Percentiles rank a stretch among this genome's conserved stretches.
Evolutionary conservation across 116 monocot genomes (phyloP).

Genomic region (Phalaenopsis hybrid): DNA sequence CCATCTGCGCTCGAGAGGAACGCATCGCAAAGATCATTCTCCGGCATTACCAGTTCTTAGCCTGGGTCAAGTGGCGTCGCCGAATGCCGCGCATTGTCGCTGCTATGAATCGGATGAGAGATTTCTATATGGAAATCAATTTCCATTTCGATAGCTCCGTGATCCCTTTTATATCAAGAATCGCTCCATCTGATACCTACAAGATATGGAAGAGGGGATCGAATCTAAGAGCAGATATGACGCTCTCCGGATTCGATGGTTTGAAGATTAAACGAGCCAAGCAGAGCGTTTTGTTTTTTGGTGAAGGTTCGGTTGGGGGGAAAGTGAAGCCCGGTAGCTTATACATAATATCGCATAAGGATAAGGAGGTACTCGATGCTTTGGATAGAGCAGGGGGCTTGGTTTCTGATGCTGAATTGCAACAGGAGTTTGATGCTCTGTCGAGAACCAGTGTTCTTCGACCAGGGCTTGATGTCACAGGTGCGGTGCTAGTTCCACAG

Average conservation of each 20-base stretch:
- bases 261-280: slow-evolving; percentile 36
- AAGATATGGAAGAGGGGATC: slow-evolving; percentile 47
- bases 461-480: slow-evolving; percentile 68
- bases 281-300: slow-evolving; percentile 60
- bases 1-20: slow-evolving; percentile 39
- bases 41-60: slow-evolving; percentile 31
- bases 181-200: slow-evolving; percentile 47
- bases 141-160: slow-evolving; percentile 57
- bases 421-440: slow-evolving; percentile 34
- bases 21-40: slow-evolving; percentile 30
- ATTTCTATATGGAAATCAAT: slow-evolving; percentile 53
- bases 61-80: slow-evolving; percentile 43
- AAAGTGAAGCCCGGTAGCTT: slow-evolving; percentile 34
- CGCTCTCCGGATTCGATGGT: slow-evolving; percentile 45
- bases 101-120: slow-evolving; percentile 29
- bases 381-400: slow-evolving; percentile 55
- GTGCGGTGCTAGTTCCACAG: slow-evolving; percentile 53
- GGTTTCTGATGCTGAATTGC: slow-evolving; percentile 53
- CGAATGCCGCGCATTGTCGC: slow-evolving; percentile 34
- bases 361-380: slow-evolving; percentile 36
- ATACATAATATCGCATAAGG: slow-evolving; percentile 35
- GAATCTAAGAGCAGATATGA: slow-evolving; percentile 50
- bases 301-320: slow-evolving; percentile 61
- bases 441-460: slow-evolving; percentile 27
- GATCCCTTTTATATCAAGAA: slow-evolving; percentile 40